These are phyloP conservation scores for Podospora appendiculata DNA, from an alignment of 495 filamentous ascomycete genomes.

Conservation along the genomic window DNA sequence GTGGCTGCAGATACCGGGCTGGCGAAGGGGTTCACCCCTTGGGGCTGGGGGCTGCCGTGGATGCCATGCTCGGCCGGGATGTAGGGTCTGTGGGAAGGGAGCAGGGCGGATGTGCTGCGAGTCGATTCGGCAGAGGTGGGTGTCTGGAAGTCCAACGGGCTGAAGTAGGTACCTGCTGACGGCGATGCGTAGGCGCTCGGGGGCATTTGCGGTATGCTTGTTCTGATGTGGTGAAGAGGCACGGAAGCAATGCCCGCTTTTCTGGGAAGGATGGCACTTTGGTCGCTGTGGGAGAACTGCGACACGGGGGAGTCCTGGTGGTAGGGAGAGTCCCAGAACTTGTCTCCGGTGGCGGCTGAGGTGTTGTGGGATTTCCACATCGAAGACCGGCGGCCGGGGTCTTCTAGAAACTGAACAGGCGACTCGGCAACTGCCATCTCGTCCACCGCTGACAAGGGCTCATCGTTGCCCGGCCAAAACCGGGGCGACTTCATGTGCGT, in stretches of 20 bases:
- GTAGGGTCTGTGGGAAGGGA: constrained; percentile 24
- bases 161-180: constrained; percentile 13
- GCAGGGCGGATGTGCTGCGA: constrained; percentile 26
- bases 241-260: constrained; percentile 4
- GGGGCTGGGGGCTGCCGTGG: constrained; percentile 7
- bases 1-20: constrained; percentile 27
- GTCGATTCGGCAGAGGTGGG: constrained; percentile 24
- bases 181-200: constrained; percentile 26
- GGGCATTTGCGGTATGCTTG: constrained; percentile 9
- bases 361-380: constrained; percentile 11
- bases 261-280: neutral
- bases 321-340: constrained; percentile 6
- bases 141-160: constrained; percentile 19
- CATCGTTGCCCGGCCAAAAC: constrained; percentile 23
- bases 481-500: constrained; percentile 34
- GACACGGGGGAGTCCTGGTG: neutral
- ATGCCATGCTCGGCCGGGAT: constrained; percentile 33
- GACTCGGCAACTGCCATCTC: neutral
- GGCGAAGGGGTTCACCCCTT: constrained; percentile 11
- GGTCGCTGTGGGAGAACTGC: neutral
- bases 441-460: constrained; percentile 1
- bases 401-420: neutral
- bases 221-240: constrained; percentile 11
- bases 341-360: constrained; percentile 1
- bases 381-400: constrained; percentile 9